phyloP scores from a whole-genome alignment of 495 filamentous ascomycete species.

The Lophiotrema nucula region DNA sequence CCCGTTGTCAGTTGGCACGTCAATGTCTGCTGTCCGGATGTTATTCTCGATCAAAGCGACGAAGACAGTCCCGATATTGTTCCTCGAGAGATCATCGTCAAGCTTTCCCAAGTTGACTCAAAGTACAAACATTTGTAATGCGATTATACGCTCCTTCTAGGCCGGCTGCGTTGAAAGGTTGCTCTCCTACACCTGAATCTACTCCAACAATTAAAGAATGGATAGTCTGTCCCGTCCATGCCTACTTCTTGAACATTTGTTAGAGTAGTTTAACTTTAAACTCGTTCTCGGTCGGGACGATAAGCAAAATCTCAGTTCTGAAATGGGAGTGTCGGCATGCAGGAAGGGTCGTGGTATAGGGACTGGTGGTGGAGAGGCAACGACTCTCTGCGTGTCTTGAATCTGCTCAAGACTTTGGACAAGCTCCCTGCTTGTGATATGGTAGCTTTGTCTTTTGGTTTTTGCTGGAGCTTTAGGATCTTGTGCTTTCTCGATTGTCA shows the following conservation, averaged over 20 bases:
- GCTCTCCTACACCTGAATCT: slow-evolving; percentile 6
- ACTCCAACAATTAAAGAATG: background rate
- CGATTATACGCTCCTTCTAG: slow-evolving; percentile 3
- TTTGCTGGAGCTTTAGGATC: too few species aligned
- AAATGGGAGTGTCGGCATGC: background rate
- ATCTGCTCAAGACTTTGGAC: too few species aligned
- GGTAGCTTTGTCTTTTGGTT: too few species aligned
- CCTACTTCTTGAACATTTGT: background rate
- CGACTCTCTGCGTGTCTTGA: too few species aligned
- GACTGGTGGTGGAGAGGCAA: too few species aligned
- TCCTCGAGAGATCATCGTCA: too few species aligned
- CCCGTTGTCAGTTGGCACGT: slow-evolving; percentile 2
- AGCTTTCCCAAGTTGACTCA: background rate
- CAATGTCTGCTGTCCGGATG: slow-evolving; percentile 1
- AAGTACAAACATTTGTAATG: slow-evolving; percentile 7
- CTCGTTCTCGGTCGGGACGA: background rate
- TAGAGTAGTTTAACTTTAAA: background rate
- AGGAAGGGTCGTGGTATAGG: background rate
- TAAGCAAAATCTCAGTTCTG: background rate
- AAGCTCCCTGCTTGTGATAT: too few species aligned
- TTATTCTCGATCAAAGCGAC: slow-evolving; percentile 10
- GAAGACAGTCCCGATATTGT: slow-evolving; percentile 4
- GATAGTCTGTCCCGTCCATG: background rate
- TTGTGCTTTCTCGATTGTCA: too few species aligned
- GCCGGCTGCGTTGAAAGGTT: slow-evolving; percentile 13